A percentile compares a stretch with the other conserved stretches of the same genome.
Evolutionary conservation across 805 yeast species (phyloP).

Genomic region (Nematodospora valgi): DNA sequence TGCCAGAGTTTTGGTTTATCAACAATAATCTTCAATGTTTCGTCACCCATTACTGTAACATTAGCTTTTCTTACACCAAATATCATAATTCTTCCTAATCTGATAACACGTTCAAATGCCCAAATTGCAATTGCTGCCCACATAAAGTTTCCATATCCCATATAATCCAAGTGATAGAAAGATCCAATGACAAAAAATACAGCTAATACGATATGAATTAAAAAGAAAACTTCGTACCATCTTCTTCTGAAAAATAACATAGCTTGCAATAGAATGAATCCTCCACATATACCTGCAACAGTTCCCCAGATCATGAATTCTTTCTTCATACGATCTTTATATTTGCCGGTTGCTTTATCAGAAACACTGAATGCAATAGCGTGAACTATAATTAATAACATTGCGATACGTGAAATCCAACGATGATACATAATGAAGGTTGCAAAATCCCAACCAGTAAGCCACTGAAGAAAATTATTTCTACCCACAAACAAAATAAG

Average conservation of each 20-base stretch:
- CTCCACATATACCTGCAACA: slow-evolving; percentile 29
- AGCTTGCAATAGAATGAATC: slow-evolving; percentile 50
- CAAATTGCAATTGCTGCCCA: slow-evolving; percentile 34
- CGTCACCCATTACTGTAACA: slow-evolving; percentile 29
- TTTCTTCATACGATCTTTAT: slow-evolving; percentile 12
- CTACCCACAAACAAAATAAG: slow-evolving; percentile 66
- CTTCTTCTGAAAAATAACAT: slow-evolving; percentile 51
- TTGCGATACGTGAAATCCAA: slow-evolving; percentile 49
- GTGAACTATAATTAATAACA: slow-evolving; percentile 45
- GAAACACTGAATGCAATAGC: slow-evolving; percentile 17
- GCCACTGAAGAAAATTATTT: slow-evolving; percentile 59
- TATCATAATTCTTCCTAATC: slow-evolving; percentile 23
- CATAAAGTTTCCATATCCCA: slow-evolving; percentile 21
- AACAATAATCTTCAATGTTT: slow-evolving; percentile 33
- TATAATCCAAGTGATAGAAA: slow-evolving; percentile 49
- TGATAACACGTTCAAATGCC: slow-evolving; percentile 31
- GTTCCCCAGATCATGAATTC: slow-evolving; percentile 27
- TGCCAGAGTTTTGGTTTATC: slow-evolving; percentile 39
- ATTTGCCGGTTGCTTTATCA: slow-evolving; percentile 11
- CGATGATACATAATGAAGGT: slow-evolving; percentile 60
- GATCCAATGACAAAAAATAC: slow-evolving; percentile 48
- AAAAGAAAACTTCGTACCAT: slow-evolving; percentile 50
- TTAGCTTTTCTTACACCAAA: slow-evolving; percentile 36
- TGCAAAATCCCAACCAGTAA: slow-evolving; percentile 53
- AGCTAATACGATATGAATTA: slow-evolving; percentile 31